Evolutionary conservation across 768 basidiomycete species (phyloP).

Genomic region (Mycena galopus): DNA sequence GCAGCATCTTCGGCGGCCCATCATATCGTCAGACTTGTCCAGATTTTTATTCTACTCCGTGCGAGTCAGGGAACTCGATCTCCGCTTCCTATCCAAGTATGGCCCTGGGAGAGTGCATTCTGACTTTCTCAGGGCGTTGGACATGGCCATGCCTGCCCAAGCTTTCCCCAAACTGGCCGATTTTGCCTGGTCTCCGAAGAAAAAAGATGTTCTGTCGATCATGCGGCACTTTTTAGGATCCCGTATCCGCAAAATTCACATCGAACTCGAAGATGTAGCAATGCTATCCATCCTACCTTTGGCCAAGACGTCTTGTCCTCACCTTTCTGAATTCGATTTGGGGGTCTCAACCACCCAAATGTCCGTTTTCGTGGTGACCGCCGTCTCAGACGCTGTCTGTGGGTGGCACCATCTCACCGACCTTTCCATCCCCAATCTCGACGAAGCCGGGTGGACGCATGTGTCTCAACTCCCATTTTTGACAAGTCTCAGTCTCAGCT

Average conservation of each 20-base stretch:
- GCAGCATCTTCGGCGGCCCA: conserved; percentile 20
- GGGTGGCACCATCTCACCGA: conserved; percentile 20
- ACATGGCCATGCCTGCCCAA: background rate
- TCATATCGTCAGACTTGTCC: conserved; percentile 5
- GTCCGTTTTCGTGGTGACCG: background rate
- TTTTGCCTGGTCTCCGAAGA: conserved; percentile 5
- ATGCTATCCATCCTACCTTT: background rate
- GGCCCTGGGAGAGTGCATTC: background rate
- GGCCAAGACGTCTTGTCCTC: background rate
- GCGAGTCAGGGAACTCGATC: background rate
- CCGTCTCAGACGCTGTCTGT: conserved; percentile 17
- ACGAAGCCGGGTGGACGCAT: conserved; percentile 15
- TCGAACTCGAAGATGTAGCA: background rate
- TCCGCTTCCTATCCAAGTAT: background rate
- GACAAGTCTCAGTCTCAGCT: background rate
- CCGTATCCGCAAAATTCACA: background rate
- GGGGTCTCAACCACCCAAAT: background rate
- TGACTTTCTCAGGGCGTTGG: conserved; percentile 22
- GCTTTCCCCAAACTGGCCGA: background rate
- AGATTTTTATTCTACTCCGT: conserved; percentile 28
- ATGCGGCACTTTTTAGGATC: background rate
- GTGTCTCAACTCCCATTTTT: conserved; percentile 2
- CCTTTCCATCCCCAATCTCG: conserved; percentile 12
- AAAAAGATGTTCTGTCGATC: background rate
- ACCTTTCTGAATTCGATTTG: background rate